Base-by-base conservation (phyloP, 2,329 filamentous ascomycete genomes). In the Talaromyces sp. region DNA sequence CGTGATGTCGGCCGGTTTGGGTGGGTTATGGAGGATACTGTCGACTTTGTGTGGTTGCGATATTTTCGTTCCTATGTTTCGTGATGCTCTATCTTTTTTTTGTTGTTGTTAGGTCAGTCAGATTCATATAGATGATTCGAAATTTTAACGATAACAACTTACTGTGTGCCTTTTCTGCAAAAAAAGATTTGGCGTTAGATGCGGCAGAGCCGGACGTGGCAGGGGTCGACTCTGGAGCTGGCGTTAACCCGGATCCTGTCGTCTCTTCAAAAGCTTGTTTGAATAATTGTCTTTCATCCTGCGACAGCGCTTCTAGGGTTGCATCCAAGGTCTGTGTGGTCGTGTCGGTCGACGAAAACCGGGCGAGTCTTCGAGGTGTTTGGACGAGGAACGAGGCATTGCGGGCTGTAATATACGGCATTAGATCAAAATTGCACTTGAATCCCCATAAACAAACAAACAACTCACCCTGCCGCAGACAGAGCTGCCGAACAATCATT, bases 1-100 rank as follows among this genome's bases (percentile, higher is more conserved):
- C 55, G 92, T 93, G 64, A 98, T 85, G 71, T 97, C 90, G 73
- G 88, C 83, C 28, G 92, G 89, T 44, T 78, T 78, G 1, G 92
- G 92, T 3, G 95, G 93, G 72, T 92, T 83, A 62, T 78, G 81
- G 60, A 96, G 65, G 53, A 77, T 54, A 52, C 66, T 61, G 63
- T 76, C 72, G 18, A 75, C 75, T 40, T 69, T 63, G 61, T 77
- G 75, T 28, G 57, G 59, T 53, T 66, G 60, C 59, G 63, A 60
- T 30, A 76, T 57, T 6, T 57, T 56, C 23, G 70, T 72, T 34
- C 76, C 76, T 57, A 76, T 69, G 14, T 63, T 64, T 56, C 72
- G 68, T 61, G 75, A 75, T 64, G 69, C 65, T 55, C 65, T 50
- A 61, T 65, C 76, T 78, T 30, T 50, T 7, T 23, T 31, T 53